Evolutionary conservation across 129 eudicot genomes (phyloP), one percentile per base, ranked within the genome.

Genomic region (Saussurea involucrata): DNA sequence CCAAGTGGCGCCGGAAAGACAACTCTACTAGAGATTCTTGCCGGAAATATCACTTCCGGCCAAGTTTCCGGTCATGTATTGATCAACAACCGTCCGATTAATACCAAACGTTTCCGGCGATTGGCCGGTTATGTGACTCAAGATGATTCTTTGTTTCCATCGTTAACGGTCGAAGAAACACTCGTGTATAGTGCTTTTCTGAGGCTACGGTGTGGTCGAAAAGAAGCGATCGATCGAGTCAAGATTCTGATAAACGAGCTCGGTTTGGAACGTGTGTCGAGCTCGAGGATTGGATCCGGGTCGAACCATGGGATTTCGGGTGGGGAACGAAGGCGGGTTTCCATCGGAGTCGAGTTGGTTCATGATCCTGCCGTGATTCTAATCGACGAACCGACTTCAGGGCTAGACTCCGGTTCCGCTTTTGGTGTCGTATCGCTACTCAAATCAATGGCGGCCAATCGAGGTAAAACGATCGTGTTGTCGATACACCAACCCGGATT

Each of bases 401-500:
- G 97, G 63, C 74, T 95, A 21, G 99, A 95, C 60, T 95, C 99
- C 4, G 84, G 84, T 4, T 88, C 97, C 0, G 99, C 97, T 40
- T 90, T 92, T 34, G 94, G 93, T 21, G 83, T 95, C 2, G 70
- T 95, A 0, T 78, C 89, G 0, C 82, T 89, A 58, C 93, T 95
- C 3, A 89, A 86, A 78, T 75, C 86, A 0, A 90, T 90, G 95
- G 95, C 80, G 6, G 75, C 18, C 0, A 82, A 55, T 73, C 85
- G 84, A 69, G 87, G 87, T 34, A 92, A 92, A 78, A 95, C 99
- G 0, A 80, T 95, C 8, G 60, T 95, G 24, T 74, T 95, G 71
- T 89, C 99, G 6, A 92, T 95, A 74, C 99, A 95, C 68, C 99
- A 95, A 73, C 99, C 99, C 0, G 96, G 99, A 0, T 91, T 80